Percentiles rank a stretch among this genome's conserved stretches.
phyloP scores from a whole-genome alignment of 2,329 filamentous ascomycete species.

The Scedosporium aurantiacum region DNA sequence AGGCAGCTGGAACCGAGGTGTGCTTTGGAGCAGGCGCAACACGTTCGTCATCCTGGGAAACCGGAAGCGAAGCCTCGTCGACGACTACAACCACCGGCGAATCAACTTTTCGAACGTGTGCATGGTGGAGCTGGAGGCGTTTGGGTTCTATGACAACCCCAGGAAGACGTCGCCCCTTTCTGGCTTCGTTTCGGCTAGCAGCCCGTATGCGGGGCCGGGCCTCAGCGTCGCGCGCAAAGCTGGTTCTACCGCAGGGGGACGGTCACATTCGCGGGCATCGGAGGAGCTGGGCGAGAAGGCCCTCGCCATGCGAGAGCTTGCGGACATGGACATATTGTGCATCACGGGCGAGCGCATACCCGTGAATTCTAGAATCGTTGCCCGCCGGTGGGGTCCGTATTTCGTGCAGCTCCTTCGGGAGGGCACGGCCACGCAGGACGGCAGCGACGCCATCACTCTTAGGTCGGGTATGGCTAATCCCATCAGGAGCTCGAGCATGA shows the following conservation, averaged over 20 bases:
- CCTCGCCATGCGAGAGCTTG: slow-evolving; percentile 67
- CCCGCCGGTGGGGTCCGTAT: slow-evolving; percentile 85
- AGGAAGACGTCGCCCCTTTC: slow-evolving; percentile 68
- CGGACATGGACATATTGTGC: slow-evolving; percentile 94
- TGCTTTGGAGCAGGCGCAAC: slow-evolving; percentile 87
- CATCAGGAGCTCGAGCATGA: slow-evolving; percentile 69
- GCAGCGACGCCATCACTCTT: slow-evolving; percentile 64
- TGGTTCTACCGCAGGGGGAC: slow-evolving; percentile 60
- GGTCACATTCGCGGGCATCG: slow-evolving; percentile 64
- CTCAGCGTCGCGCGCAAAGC: slow-evolving; percentile 48
- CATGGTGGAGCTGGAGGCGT: slow-evolving; percentile 92
- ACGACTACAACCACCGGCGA: slow-evolving; percentile 94
- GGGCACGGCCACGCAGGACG: slow-evolving; percentile 60
- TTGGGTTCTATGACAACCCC: slow-evolving; percentile 94
- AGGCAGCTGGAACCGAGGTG: slow-evolving; percentile 93
- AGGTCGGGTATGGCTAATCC: slow-evolving; percentile 50
- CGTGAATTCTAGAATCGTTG: slow-evolving; percentile 82
- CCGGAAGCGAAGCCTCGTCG: slow-evolving; percentile 82
- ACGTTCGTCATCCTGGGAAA: slow-evolving; percentile 94
- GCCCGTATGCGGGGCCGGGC: slow-evolving; percentile 46
- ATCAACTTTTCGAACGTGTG: slow-evolving; percentile 97
- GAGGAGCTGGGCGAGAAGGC: slow-evolving; percentile 79
- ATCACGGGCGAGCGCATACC: slow-evolving; percentile 85
- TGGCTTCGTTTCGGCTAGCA: slow-evolving; percentile 75
- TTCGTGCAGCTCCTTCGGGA: slow-evolving; percentile 87